Base-by-base conservation (phyloP, 1,284 basidiomycete genomes). In the Neonothopanus nambi region DNA sequence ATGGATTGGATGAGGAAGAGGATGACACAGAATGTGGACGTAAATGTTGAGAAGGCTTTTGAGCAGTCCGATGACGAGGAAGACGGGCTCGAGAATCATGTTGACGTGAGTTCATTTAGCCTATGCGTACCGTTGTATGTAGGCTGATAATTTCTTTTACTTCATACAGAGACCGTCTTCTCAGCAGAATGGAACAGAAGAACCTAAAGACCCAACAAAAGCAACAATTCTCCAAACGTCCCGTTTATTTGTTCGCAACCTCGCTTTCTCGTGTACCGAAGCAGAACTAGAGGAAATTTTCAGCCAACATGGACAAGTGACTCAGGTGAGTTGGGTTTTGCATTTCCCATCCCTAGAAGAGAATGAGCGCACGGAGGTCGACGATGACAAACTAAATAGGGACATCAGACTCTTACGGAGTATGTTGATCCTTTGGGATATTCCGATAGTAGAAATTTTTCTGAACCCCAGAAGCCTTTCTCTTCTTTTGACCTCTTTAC, bases 231-330 rank as follows among this genome's bases (percentile, higher is more conserved):
- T 90, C 21, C 80, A 82, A 54, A 94, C 92, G 0, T 82, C 85
- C 0, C 85, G 96, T 1, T 74, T 98, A 4, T 98, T 98, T 66
- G 75, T 98, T 5, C 91, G 96, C 12, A 99, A 98, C 67, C 71
- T 98, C 17, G 80, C 95, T 0, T 98, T 93, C 65, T 81, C 89
- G 0, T 91, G 91, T 54, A 89, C 87, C 1, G 82, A 90, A 30
- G 73, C 79, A 3, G 93, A 97, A 48, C 69, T 98, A 2, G 67
- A 71, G 6, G 74, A 79, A n/a, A 76, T 87, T 5, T 95, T 96
- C 67, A 69, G 72, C 8, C 73, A 79, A 0, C 93, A 82, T 67
- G 95, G 95, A 7, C 74, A 81, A 40, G 68, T 98, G 41, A 79
- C 79, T 48, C 86, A 93, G 82, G 87, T 89, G 57, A 75, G 80